Conservation (phyloP, 768 basidiomycete species). For the Pulveroboletus sp. region DNA sequence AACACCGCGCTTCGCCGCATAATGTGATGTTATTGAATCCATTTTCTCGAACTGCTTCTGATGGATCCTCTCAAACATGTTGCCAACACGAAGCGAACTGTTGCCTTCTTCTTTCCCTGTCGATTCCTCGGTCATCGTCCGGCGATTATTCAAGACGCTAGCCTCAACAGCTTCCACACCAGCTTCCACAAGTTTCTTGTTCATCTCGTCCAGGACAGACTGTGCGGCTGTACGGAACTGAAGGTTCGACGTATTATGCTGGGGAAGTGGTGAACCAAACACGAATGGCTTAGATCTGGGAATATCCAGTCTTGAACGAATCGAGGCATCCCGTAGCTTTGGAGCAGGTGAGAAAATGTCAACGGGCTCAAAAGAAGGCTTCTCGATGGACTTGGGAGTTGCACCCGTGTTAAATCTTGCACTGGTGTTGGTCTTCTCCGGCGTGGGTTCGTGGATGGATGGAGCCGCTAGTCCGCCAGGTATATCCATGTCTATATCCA, state of each 20-base stretch:
- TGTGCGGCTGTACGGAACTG: slow-evolving; percentile 64
- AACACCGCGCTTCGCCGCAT: slow-evolving; percentile 38
- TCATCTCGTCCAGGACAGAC: slow-evolving; percentile 81
- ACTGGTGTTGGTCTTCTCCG: slow-evolving; percentile 10
- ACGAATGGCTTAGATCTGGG: slow-evolving; percentile 50
- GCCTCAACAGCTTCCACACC: slow-evolving; percentile 48
- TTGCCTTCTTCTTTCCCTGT: slow-evolving; percentile 15
- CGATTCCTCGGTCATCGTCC: slow-evolving; percentile 2
- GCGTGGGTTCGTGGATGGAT: slow-evolving; percentile 17
- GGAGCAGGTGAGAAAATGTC: slow-evolving; percentile 42
- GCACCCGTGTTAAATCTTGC: slow-evolving; percentile 21
- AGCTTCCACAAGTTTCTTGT: slow-evolving; percentile 56
- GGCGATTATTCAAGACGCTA: slow-evolving; percentile 39
- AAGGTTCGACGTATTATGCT: slow-evolving; percentile 56
- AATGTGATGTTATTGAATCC: slow-evolving; percentile 64
- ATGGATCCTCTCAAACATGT: slow-evolving; percentile 55
- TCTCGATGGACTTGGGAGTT: slow-evolving; percentile 24
- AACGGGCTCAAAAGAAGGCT: slow-evolving; percentile 27
- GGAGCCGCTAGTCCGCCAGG: slow-evolving; percentile 31
- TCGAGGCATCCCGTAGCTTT: slow-evolving; percentile 14
- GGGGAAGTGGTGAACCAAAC: slow-evolving; percentile 72
- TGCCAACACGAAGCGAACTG: slow-evolving; percentile 23
- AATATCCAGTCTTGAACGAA: slow-evolving; percentile 21
- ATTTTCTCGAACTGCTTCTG: slow-evolving; percentile 66
- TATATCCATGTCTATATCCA: slow-evolving; percentile 34